Evolutionary conservation across 352 stramenopile species (phyloP).

Genomic region (Pilasporangium apinafurcum): DNA sequence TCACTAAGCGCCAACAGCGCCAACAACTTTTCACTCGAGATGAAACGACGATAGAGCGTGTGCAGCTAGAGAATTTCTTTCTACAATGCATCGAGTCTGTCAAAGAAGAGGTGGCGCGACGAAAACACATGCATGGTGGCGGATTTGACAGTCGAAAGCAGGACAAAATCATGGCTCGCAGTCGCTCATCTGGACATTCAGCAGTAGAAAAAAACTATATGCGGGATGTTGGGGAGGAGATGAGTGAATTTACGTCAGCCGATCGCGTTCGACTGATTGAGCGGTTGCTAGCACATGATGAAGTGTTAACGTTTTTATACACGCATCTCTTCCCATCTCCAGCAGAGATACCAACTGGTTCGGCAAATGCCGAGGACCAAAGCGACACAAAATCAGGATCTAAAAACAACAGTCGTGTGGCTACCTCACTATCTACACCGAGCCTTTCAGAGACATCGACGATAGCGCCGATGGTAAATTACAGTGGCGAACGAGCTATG

Average conservation of each 20-base stretch:
- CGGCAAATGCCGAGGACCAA: conserved; percentile 4
- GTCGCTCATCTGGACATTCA: conserved; percentile 13
- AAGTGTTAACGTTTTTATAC: conserved; percentile 74
- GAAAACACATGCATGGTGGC: conserved; percentile 26
- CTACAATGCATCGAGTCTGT: conserved; percentile 78
- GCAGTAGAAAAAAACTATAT: conserved; percentile 23
- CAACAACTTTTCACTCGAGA: conserved; percentile 15
- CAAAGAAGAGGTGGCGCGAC: conserved; percentile 63
- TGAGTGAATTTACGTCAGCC: conserved; percentile 61
- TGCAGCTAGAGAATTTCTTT: conserved; percentile 70
- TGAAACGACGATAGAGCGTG: conserved; percentile 24
- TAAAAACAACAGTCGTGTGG: not conserved
- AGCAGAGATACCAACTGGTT: conserved; percentile 6
- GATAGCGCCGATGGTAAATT: not conserved
- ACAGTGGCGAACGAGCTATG: not conserved
- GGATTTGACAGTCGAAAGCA: conserved; percentile 14
- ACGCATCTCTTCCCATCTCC: conserved; percentile 64
- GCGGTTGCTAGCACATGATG: conserved; percentile 66
- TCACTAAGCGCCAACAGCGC: conserved; percentile 30
- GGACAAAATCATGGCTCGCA: conserved; percentile 1
- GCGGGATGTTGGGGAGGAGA: conserved; percentile 26
- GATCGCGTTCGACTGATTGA: conserved; percentile 75
- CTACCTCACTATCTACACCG: conserved; percentile 6
- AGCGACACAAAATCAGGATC: conserved; percentile 1
- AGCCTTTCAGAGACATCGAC: conserved; percentile 11